Evolutionary conservation across 352 stramenopile species (phyloP), one percentile per base, ranked within the genome.

Genomic region (Phytophthora uliginosa): DNA sequence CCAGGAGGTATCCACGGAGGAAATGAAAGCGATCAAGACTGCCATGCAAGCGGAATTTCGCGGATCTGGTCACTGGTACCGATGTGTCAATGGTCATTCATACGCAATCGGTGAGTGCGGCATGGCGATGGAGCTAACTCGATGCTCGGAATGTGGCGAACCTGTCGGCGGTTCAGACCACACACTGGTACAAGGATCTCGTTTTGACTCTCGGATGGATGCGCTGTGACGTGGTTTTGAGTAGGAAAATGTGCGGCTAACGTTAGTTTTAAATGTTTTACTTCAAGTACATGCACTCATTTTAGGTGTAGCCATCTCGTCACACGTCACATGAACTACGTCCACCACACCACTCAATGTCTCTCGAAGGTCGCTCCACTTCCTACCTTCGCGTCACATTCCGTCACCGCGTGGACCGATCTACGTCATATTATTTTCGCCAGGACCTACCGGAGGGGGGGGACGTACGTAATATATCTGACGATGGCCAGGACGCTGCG

Each of bases 21-120:
- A 88, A 48, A 67, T 73, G 50, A 59, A 26, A 64, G 54, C 40
- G 2, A 76, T 88, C 26, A 77, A 74, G 48, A 70, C 53, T 33
- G 81, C 72, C 0, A 83, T 83, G 79, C 74, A 82, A 18, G 31
- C 3, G 12, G 77, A 84, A 56, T 76, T 83, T 51, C 31, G 7
- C 0, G 67, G 74, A 15, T 73, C 73, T 7, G 83, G 80, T 0
- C 76, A 83, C n/a, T 89, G 91, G 91, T 96, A 94, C 63, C 73
- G 85, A 54, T 97, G 89, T 34, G 78, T 80, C 0, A 94, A 95
- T 71, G 89, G 89, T 4, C 91, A 97, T 68, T 89, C 88, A 42
- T 96, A 96, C 61, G 86, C 88, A 48, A 94, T 97, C 56, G 88
- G 85, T 10, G 88, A 96, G 52, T 97, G 91, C 63, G 88, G 91